phyloP scores from a whole-genome alignment of 2,329 filamentous ascomycete species.

The Trichoderma sp. region DNA sequence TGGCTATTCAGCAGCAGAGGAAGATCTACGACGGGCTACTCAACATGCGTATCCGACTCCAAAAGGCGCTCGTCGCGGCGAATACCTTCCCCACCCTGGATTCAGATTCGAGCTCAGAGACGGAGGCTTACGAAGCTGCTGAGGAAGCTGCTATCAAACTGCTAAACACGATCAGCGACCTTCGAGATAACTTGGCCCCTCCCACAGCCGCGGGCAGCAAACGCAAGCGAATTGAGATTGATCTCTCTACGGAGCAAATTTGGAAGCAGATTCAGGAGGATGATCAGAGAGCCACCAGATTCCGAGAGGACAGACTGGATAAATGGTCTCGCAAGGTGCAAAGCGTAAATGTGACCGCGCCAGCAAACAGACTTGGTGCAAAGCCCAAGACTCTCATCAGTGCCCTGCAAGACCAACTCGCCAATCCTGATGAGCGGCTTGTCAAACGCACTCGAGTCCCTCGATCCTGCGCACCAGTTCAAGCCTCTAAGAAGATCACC shows the following conservation, averaged over 20 bases:
- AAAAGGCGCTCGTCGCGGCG: conserved; percentile 82
- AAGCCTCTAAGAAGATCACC: conserved; percentile 58
- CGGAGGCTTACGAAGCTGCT: conserved; percentile 68
- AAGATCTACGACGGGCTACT: conserved; percentile 85
- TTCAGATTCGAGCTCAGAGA: conserved; percentile 39
- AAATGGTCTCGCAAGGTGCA: conserved; percentile 81
- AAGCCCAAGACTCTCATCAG: conserved; percentile 56
- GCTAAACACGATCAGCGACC: conserved; percentile 75
- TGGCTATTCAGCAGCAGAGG: conserved; percentile 82
- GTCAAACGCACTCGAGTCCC: conserved; percentile 69
- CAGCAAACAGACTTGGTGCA: conserved; percentile 30
- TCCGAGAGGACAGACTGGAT: conserved; percentile 73
- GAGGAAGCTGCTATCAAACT: conserved; percentile 84
- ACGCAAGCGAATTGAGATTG: conserved; percentile 58
- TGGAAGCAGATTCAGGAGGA: conserved; percentile 71
- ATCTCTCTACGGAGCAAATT: conserved; percentile 64
- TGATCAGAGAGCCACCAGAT: conserved; percentile 59
- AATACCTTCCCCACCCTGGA: conserved; percentile 67
- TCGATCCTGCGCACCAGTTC: conserved; percentile 74
- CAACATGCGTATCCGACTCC: conserved; percentile 87
- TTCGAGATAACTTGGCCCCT: conserved; percentile 63
- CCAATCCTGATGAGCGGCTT: conserved; percentile 62
- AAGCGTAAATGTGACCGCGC: conserved; percentile 46
- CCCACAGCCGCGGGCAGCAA: conserved; percentile 58
- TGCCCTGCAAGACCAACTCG: conserved; percentile 68